Base-by-base conservation (phyloP, 352 stramenopile genomes). In the Phytophthora constricta region DNA sequence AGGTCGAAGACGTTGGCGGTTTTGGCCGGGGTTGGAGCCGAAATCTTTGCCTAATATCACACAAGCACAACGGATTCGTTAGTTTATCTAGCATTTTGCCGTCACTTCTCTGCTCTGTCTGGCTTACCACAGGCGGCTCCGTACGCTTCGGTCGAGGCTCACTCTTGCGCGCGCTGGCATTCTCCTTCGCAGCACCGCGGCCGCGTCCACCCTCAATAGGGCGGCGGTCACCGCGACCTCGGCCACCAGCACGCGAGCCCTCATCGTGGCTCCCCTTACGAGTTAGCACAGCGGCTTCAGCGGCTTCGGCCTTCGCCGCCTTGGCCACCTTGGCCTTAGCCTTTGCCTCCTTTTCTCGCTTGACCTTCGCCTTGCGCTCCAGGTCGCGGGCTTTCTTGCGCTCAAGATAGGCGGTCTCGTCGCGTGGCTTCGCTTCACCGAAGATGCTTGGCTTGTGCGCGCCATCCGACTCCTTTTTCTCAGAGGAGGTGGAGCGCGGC, bases 361-460 rank as follows among this genome's bases (percentile, higher is more conserved):
- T 52, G 22, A 13, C 25, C 45, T 76, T 76, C 2, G 64, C 58
- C 68, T 76, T 72, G 25, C 51, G 58, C 51, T 81, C 76, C 26
- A 58, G 26, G 37, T 82, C 68, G 13, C 48, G 58, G 33, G 74
- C 57, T 45, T 87, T 91, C 73, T 89, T 86, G 37, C 84, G 86
- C 62, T 92, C 86, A 11, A 77, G 71, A 59, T 93, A 91, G 52
- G 71, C 80, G 8, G 51, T 28, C 39, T 95, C 87, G 37, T 95
- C 87, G 28, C 85, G 87, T 3, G 89, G 87, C 72, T 95, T 96
- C 19, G 89, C 89, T n/a, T 94, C 80, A 16, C 89, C 89, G 52
- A 96, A 96, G 55, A 91, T 89, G 67, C 71, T 94, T 19, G 79
- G 66, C 43, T 85, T 90, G 47, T 77, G 56, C 17, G 48, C 61